Percentiles rank a stretch among this genome's conserved stretches.
Evolutionary conservation across 1,139 yeast species (phyloP).

Genomic region (Candida tetrigidarum): DNA sequence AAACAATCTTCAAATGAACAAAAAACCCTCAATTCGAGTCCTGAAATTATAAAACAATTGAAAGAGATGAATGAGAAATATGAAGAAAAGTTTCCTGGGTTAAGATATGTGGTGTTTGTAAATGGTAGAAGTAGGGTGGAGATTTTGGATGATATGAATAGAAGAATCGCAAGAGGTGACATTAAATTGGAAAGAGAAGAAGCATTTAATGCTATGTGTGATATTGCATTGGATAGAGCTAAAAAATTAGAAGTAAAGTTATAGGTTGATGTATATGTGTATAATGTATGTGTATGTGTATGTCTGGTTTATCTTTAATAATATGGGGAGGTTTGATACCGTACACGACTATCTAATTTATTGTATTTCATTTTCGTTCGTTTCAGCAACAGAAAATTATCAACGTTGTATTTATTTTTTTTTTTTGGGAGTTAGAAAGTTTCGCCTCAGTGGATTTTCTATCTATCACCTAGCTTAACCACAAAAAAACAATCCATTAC

Average conservation of each 20-base stretch:
- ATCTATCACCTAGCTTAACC: no score
- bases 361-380: not conserved
- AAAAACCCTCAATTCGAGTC: constrained; percentile 52
- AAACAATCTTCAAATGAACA: constrained; percentile 76
- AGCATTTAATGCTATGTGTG: constrained; percentile 87
- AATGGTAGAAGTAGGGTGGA: constrained; percentile 73
- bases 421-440: no score
- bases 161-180: constrained; percentile 59
- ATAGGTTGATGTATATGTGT: constrained; percentile 19
- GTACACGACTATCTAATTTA: constrained; percentile 3
- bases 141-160: constrained; percentile 68
- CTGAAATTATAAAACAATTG: constrained; percentile 53
- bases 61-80: constrained; percentile 60
- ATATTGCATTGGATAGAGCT: constrained; percentile 81
- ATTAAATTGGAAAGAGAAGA: constrained; percentile 58
- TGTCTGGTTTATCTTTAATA: no score
- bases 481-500: not conserved
- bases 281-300: not conserved
- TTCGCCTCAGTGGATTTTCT: no score
- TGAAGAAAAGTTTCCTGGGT: constrained; percentile 77
- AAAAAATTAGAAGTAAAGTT: constrained; percentile 41
- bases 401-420: constrained; percentile 2
- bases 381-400: not conserved
- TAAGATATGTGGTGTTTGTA: constrained; percentile 89
- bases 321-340: not conserved